phyloP scores from a whole-genome alignment of 495 filamentous ascomycete genomes.

The Ascodesmis nigricans region DNA sequence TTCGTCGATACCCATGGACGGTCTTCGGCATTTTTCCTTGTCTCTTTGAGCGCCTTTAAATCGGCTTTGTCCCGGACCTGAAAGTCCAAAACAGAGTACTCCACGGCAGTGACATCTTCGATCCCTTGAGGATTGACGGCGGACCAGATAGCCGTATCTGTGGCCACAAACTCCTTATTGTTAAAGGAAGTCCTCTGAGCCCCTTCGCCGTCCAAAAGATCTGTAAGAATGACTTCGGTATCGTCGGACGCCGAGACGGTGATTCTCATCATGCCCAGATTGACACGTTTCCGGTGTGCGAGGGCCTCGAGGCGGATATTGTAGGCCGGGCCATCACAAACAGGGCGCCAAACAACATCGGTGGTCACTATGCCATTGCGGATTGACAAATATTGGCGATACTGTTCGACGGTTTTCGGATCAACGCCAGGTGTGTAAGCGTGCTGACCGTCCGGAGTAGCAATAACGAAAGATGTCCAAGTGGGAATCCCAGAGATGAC shows the following conservation, averaged over 20 bases:
- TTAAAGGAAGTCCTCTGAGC: conserved; percentile 29
- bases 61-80: conserved; percentile 4
- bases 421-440: conserved; percentile 41
- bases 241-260: conserved; percentile 27
- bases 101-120: conserved; percentile 29
- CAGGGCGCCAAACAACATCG: conserved; percentile 44
- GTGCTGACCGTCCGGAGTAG: conserved; percentile 32
- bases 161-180: conserved; percentile 25
- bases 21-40: conserved; percentile 20
- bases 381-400: conserved; percentile 40
- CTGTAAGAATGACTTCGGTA: conserved; percentile 28
- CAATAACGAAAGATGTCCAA: conserved; percentile 24
- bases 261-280: conserved; percentile 28
- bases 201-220: conserved; percentile 32
- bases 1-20: conserved; percentile 24
- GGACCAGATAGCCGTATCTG: conserved; percentile 26
- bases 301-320: conserved; percentile 25
- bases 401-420: conserved; percentile 35
- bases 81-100: conserved; percentile 28
- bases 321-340: conserved; percentile 8
- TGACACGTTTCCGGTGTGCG: conserved; percentile 24
- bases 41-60: conserved; percentile 10
- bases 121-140: conserved; percentile 31
- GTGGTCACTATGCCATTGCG: conserved; percentile 40
- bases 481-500: conserved; percentile 55